Evolutionary conservation across 169 alveolate species (phyloP).

Genomic region (Cryptosporidium bovis): DNA sequence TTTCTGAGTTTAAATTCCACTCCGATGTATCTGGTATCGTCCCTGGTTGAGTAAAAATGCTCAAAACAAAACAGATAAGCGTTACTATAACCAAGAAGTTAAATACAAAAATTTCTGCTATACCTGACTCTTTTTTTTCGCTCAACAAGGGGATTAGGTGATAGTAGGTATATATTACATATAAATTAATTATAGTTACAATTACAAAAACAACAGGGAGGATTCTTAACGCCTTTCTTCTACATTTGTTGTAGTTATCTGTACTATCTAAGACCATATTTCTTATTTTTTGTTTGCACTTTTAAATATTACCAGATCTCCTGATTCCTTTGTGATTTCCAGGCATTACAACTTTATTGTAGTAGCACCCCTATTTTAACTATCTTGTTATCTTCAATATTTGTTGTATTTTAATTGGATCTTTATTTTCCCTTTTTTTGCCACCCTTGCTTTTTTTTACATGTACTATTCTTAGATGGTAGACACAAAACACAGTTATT

Average conservation of each 20-base stretch:
- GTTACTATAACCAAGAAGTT: constrained; percentile 78
- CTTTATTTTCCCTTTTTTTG: constrained; percentile 17
- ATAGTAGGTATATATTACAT: constrained; percentile 54
- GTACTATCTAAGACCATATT: too few species aligned
- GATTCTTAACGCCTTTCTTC: constrained; percentile 22
- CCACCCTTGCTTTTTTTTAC: neutral
- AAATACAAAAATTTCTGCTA: constrained; percentile 61
- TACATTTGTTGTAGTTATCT: neutral
- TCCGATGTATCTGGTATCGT: constrained; percentile 85
- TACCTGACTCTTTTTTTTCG: constrained; percentile 47
- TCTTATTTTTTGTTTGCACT: too few species aligned
- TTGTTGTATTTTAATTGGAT: constrained; percentile 30
- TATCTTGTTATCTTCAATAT: neutral
- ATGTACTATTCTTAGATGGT: constrained; percentile 64
- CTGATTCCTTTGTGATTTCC: too few species aligned
- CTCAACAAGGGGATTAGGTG: constrained; percentile 43
- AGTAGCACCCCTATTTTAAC: neutral
- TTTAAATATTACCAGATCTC: too few species aligned
- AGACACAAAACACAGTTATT: constrained; percentile 15
- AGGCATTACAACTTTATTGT: too few species aligned
- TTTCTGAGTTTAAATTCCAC: constrained; percentile 79
- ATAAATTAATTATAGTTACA: constrained; percentile 11
- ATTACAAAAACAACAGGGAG: constrained; percentile 62
- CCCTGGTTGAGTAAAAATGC: constrained; percentile 86
- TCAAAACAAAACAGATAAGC: constrained; percentile 82